Conservation (phyloP, 768 basidiomycete genomes). For the Amanita thiersii region DNA sequence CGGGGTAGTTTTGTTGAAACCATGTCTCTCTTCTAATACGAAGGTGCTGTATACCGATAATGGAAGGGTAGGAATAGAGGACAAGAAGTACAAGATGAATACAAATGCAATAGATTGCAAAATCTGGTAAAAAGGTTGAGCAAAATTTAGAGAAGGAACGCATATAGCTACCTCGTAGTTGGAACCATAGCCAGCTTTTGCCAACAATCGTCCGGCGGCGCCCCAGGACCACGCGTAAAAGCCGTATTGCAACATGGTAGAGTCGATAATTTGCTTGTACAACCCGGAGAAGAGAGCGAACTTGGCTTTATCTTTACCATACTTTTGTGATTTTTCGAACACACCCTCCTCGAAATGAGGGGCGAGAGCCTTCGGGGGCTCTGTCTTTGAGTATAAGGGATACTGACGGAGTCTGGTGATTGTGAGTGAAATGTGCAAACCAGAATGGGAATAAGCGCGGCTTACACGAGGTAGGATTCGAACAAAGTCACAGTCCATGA, state of each 20-base stretch:
- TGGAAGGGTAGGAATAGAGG: constrained; percentile 65
- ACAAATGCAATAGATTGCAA: constrained; percentile 76
- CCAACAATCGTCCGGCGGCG: constrained; percentile 39
- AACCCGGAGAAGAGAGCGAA: constrained; percentile 70
- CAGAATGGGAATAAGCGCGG: constrained; percentile 12
- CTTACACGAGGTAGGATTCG: constrained; percentile 83
- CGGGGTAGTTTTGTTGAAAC: constrained; percentile 93
- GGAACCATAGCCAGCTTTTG: constrained; percentile 54
- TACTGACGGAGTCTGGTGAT: constrained; percentile 67
- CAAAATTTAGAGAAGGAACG: constrained; percentile 2
- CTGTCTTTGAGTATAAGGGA: constrained; percentile 69
- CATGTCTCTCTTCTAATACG: constrained; percentile 89
- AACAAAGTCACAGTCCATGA: constrained; percentile 78
- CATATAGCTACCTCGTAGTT: constrained; percentile 62
- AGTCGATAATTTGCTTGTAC: constrained; percentile 67
- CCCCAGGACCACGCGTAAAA: constrained; percentile 82
- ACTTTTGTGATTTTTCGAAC: constrained; percentile 86
- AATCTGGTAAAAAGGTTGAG: constrained; percentile 41
- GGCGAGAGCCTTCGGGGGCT: constrained; percentile 64
- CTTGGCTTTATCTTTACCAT: constrained; percentile 85
- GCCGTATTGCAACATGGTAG: constrained; percentile 62
- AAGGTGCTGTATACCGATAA: constrained; percentile 83
- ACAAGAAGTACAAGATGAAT: constrained; percentile 55
- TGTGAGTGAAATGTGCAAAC: constrained; percentile 4
- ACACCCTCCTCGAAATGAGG: constrained; percentile 59